These are phyloP conservation scores for Schwanniomyces pseudopolymorphus DNA, from an alignment of 805 yeast species.

Conservation along the genomic window DNA sequence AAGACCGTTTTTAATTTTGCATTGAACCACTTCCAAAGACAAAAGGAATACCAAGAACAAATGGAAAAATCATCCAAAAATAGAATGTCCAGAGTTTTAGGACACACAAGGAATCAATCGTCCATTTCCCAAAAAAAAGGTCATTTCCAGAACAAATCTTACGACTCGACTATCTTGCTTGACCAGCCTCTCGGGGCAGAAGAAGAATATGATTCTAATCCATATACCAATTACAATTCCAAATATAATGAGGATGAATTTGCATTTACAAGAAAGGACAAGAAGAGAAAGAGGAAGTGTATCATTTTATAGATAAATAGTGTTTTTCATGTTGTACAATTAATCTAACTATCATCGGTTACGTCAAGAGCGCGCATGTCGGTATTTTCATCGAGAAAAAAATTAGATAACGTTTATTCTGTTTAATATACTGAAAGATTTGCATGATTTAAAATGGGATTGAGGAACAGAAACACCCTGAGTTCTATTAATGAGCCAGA, in stretches of 20 bases:
- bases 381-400: background rate
- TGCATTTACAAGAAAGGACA: conserved; percentile 35
- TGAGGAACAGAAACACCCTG: background rate
- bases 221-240: conserved; percentile 24
- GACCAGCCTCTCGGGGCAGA: conserved; percentile 44
- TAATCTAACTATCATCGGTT: background rate
- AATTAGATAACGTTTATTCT: background rate
- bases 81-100: conserved; percentile 34
- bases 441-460: background rate
- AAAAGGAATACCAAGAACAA: conserved; percentile 35
- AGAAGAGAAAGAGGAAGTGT: conserved; percentile 32
- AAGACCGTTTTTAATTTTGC: conserved; percentile 67
- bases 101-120: conserved; percentile 26
- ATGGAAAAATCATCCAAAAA: conserved; percentile 33
- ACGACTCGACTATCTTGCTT: conserved; percentile 34
- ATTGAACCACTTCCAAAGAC: conserved; percentile 41
- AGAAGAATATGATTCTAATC: conserved; percentile 32
- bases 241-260: conserved; percentile 42
- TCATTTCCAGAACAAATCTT: conserved; percentile 38
- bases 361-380: background rate
- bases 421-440: background rate
- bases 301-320: conserved; percentile 24
- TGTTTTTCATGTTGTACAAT: background rate
- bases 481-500: background rate
- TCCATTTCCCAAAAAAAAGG: conserved; percentile 27